phyloP scores from a whole-genome alignment of 371 early-diverging fungal species.

The Syncephalis fuscata region DNA sequence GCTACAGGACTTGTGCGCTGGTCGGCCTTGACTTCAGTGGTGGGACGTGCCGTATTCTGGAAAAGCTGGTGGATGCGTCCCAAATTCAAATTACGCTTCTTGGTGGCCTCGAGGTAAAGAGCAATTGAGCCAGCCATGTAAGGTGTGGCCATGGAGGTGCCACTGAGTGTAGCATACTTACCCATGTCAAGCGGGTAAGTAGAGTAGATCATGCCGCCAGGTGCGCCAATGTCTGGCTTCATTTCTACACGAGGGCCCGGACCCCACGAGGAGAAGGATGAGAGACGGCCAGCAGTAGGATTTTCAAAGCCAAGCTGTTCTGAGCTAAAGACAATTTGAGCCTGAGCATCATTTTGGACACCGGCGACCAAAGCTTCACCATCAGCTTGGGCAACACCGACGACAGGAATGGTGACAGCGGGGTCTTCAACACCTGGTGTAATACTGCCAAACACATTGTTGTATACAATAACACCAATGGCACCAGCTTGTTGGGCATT shows the following conservation, averaged over 20 bases:
- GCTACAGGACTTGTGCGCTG: constrained; percentile 22
- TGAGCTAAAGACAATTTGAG: background rate
- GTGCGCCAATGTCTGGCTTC: constrained; percentile 53
- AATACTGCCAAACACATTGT: constrained; percentile 16
- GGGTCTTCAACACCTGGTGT: constrained; percentile 11
- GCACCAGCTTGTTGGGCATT: constrained; percentile 44
- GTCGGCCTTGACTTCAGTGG: constrained; percentile 14
- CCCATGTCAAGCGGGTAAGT: constrained; percentile 32
- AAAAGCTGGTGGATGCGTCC: constrained; percentile 15
- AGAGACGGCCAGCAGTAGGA: constrained; percentile 25
- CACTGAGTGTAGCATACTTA: constrained; percentile 34
- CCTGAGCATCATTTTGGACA: constrained; percentile 4
- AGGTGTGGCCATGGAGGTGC: constrained; percentile 60
- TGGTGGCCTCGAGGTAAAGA: constrained; percentile 23
- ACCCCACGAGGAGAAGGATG: constrained; percentile 47
- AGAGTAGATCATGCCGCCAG: constrained; percentile 57
- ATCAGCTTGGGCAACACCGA: constrained; percentile 15
- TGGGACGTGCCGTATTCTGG: constrained; percentile 30
- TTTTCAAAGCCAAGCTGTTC: constrained; percentile 5
- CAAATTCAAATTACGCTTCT: constrained; percentile 9
- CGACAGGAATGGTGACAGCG: constrained; percentile 12
- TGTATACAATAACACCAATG: constrained; percentile 29
- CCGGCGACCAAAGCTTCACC: constrained; percentile 11
- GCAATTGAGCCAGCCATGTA: constrained; percentile 53
- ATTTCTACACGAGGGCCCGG: constrained; percentile 44